Evolutionary conservation across 2,329 filamentous ascomycete genomes (phyloP).

Genomic region (Neopestalotiopsis rosae): DNA sequence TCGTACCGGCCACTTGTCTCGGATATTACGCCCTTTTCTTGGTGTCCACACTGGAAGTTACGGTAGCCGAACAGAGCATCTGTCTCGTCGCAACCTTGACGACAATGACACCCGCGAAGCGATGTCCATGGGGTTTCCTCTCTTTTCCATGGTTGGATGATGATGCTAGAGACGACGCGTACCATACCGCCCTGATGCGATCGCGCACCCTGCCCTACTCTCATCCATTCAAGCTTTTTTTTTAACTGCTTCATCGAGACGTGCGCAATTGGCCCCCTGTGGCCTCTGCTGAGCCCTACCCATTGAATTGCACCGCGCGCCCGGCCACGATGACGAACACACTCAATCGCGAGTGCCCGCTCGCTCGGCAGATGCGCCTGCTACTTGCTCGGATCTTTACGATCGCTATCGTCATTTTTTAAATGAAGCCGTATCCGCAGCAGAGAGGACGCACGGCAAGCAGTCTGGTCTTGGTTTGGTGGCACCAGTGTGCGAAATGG

Average conservation of each 20-base stretch:
- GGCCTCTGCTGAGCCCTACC: conserved; percentile 14
- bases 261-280: conserved; percentile 2
- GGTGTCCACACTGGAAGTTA: conserved; percentile 18
- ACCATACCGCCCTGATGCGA: conserved; percentile 7
- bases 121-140: not conserved
- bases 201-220: conserved; percentile 13
- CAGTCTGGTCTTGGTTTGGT: not conserved
- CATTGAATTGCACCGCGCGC: not conserved
- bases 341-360: not conserved
- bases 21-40: conserved; percentile 17
- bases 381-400: not conserved
- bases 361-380: not conserved
- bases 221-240: conserved; percentile 11
- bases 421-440: not conserved
- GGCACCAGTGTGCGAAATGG: not conserved
- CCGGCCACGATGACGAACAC: not conserved
- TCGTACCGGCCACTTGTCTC: conserved; percentile 14
- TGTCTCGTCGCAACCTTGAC: conserved; percentile 13
- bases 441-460: not conserved
- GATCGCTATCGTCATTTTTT: not conserved
- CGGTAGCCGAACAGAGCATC: conserved; percentile 7
- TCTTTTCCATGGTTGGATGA: not conserved
- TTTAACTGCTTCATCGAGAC: not conserved
- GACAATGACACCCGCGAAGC: conserved; percentile 6
- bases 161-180: conserved; percentile 15